These are phyloP conservation scores for Oxyria digyna DNA, from an alignment of 148 eudicot species.

Conservation along the genomic window DNA sequence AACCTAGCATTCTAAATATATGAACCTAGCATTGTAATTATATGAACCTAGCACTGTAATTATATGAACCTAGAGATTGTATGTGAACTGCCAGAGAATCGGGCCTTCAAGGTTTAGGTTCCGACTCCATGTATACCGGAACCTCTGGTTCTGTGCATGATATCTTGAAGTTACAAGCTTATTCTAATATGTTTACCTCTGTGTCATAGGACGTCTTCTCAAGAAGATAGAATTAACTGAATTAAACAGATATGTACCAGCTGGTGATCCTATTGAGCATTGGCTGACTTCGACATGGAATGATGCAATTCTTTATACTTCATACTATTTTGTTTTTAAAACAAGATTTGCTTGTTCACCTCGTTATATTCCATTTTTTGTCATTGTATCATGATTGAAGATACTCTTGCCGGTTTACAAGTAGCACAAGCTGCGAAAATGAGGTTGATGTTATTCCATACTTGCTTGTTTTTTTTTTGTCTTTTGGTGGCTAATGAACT, in stretches of 20 bases:
- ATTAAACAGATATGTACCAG: constrained; percentile 86
- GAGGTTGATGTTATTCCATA: constrained; percentile 50
- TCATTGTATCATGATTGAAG: constrained; percentile 93
- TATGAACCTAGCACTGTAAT: too few species aligned
- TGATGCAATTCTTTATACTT: too few species aligned
- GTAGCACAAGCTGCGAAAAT: constrained; percentile 90
- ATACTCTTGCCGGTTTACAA: constrained; percentile 94
- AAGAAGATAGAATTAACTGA: constrained; percentile 78
- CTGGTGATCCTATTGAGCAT: constrained; percentile 82
- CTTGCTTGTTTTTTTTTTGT: background rate
- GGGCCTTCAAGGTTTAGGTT: too few species aligned
- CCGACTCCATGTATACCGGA: too few species aligned
- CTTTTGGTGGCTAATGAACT: too few species aligned
- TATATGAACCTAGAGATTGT: too few species aligned
- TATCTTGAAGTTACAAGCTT: background rate
- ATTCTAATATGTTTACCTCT: background rate
- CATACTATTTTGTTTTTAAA: too few species aligned
- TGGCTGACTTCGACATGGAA: too few species aligned
- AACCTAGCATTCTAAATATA: too few species aligned
- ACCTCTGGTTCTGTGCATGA: too few species aligned
- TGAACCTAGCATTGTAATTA: too few species aligned
- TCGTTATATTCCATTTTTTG: constrained; percentile 3
- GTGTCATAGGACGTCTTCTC: constrained; percentile 59
- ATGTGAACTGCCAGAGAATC: too few species aligned
- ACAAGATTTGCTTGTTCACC: background rate